Conservation (phyloP, 768 basidiomycete species). For the Pulveroboletus sp. region DNA sequence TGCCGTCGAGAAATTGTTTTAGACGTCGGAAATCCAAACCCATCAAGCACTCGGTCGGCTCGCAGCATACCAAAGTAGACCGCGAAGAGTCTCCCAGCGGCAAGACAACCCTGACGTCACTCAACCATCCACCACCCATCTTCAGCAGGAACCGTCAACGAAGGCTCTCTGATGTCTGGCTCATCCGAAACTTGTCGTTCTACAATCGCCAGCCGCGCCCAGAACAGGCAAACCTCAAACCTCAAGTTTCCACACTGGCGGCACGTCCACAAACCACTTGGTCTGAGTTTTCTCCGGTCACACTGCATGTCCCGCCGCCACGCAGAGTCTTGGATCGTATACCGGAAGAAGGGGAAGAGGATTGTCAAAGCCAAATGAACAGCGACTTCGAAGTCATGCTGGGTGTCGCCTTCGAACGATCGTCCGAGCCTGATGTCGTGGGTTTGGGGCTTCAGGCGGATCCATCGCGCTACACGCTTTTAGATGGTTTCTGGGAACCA, state of each 20-base stretch:
- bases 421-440: slow-evolving; percentile 9
- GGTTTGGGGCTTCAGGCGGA: neutral
- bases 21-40: slow-evolving; percentile 7
- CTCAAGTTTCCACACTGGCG: neutral
- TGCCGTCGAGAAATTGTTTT: neutral
- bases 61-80: neutral
- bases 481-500: neutral
- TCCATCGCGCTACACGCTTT: neutral
- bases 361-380: slow-evolving; percentile 18
- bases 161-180: slow-evolving; percentile 19
- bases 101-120: slow-evolving; percentile 12
- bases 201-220: slow-evolving; percentile 5
- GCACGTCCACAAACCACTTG: slow-evolving; percentile 24
- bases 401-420: slow-evolving; percentile 11
- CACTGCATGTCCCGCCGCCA: slow-evolving; percentile 16
- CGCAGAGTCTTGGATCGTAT: slow-evolving; percentile 24
- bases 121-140: slow-evolving; percentile 13
- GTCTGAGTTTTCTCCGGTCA: slow-evolving; percentile 27
- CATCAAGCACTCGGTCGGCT: neutral
- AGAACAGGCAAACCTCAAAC: neutral
- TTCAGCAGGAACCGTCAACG: slow-evolving; percentile 12
- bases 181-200: slow-evolving; percentile 19
- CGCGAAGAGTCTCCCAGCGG: slow-evolving; percentile 9
- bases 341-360: slow-evolving; percentile 30
- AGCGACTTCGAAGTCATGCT: slow-evolving; percentile 12